Evolutionary conservation across 1,284 basidiomycete genomes (phyloP).

Genomic region (Sutorius eximius): DNA sequence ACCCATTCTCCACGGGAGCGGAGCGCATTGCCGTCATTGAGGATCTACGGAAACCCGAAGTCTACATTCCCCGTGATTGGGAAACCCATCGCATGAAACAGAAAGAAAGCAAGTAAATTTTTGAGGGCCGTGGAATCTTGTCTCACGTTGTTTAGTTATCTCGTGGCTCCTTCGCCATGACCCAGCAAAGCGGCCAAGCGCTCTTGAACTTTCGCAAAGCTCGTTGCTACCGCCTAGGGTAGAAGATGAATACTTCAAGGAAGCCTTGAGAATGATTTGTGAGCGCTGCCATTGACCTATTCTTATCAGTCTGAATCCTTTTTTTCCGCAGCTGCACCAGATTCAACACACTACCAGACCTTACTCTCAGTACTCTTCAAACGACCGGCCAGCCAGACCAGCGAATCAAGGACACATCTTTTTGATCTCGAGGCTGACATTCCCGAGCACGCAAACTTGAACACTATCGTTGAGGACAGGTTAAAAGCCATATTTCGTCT

Average conservation of each 20-base stretch:
- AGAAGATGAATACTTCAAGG: conserved; percentile 85
- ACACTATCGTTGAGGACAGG: conserved; percentile 76
- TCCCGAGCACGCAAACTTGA: conserved; percentile 72
- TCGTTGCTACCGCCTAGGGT: conserved; percentile 71
- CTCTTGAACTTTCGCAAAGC: conserved; percentile 83
- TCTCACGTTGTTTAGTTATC: conserved; percentile 55
- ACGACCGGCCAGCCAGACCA: conserved; percentile 49
- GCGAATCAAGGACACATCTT: conserved; percentile 69
- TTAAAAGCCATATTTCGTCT: conserved; percentile 78
- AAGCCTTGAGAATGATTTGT: conserved; percentile 78
- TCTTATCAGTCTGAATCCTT: background rate
- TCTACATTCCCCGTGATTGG: conserved; percentile 81
- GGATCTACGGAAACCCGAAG: conserved; percentile 68
- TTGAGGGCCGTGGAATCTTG: background rate
- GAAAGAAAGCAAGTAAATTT: conserved; percentile 56
- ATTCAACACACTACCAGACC: conserved; percentile 72
- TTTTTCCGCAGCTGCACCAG: conserved; percentile 56
- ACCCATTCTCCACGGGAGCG: conserved; percentile 80
- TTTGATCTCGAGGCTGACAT: conserved; percentile 76
- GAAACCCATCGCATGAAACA: conserved; percentile 60
- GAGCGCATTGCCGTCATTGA: conserved; percentile 86
- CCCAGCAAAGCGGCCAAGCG: conserved; percentile 78
- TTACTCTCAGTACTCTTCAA: conserved; percentile 72
- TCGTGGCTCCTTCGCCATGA: conserved; percentile 83
- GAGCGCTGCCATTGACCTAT: conserved; percentile 25